Evolutionary conservation across 2,329 filamentous ascomycete genomes (phyloP), one percentile per base, ranked within the genome.

Genomic region (Paraconiothyrium brasiliense): DNA sequence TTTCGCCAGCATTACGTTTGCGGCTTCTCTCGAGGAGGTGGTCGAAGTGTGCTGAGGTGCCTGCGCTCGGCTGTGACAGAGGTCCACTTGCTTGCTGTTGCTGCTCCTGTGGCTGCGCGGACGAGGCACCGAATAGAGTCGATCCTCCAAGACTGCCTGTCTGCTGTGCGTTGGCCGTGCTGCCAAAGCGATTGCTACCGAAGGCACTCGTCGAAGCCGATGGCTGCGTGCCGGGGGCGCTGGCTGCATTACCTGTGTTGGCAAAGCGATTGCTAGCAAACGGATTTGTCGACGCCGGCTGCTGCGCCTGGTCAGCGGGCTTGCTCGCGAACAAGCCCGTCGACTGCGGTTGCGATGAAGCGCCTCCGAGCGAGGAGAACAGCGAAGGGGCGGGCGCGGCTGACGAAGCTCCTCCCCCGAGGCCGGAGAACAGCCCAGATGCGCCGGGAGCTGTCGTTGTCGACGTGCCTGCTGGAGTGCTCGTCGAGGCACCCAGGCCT

Each of bases 1-100:
- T 85, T 67, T 90, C 89, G 67, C 89, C 87, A 67, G 90, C 86
- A 56, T 89, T 87, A 65, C 92, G 89, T 77, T 89, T 90, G 73
- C 85, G 87, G 39, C 87, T 86, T 61, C 87, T 84, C 71, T 90
- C 88, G 24, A 90, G 77, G 39, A 90, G 74, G 65, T 87, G 87
- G 68, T 89, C 88, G 71, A 90, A 90, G 68, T 88, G 89, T 0
- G 86, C 86, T 32, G 87, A 85, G 27, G 68, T 69, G 39, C 68
- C 71, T 54, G 70, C 68, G 59, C 66, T 74, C 60, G 77, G 71
- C 64, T 79, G 76, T 10, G 72, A 65, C 50, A 76, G 54, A 49
- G 78, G 72, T 46, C 69, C 73, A 47, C 71, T 73, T 48, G 71
- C 61, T 52, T 72, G 74, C 55, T 74, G 72, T 58, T 76, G 73